Evolutionary conservation across 768 basidiomycete genomes (phyloP).

Genomic region (Saitozyma podzolica): DNA sequence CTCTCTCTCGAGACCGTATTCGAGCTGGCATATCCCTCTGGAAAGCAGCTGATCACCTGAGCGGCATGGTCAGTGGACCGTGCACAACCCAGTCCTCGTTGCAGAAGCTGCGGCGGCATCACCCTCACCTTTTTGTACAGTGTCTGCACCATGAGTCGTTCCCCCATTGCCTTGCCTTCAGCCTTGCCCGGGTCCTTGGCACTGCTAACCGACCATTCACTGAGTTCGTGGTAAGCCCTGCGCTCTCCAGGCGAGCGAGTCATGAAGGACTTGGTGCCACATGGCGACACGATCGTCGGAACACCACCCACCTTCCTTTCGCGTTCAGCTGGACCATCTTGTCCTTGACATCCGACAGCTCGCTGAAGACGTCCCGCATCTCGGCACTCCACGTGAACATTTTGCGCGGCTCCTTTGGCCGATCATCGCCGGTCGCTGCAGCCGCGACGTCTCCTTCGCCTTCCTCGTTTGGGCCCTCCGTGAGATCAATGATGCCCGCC

Average conservation of each 20-base stretch:
- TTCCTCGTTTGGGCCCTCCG: conserved; percentile 10
- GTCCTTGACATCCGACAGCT: conserved; percentile 34
- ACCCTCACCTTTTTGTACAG: conserved; percentile 30
- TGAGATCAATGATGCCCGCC: not conserved
- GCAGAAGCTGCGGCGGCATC: too few relatives aligned
- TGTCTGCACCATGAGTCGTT: conserved; percentile 10
- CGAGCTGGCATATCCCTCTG: conserved; percentile 38
- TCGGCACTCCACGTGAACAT: conserved; percentile 32
- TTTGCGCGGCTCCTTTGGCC: conserved; percentile 34
- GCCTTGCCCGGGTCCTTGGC: not conserved
- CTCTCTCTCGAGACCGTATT: conserved; percentile 39
- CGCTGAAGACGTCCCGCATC: conserved; percentile 34
- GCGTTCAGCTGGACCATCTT: conserved; percentile 28
- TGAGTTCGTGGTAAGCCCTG: not conserved
- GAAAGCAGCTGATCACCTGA: conserved; percentile 41
- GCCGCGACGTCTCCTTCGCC: conserved; percentile 18
- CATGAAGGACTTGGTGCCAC: too few relatives aligned
- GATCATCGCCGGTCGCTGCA: conserved; percentile 6
- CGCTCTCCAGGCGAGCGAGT: not conserved
- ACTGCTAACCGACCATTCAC: not conserved
- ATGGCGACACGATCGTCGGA: not conserved
- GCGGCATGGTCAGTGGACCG: not conserved
- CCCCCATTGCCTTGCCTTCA: conserved; percentile 19
- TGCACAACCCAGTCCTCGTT: too few relatives aligned
- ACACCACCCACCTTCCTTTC: conserved; percentile 18